Base-by-base conservation (phyloP, 1,139 yeast genomes). In the Candida dubliniensis region DNA sequence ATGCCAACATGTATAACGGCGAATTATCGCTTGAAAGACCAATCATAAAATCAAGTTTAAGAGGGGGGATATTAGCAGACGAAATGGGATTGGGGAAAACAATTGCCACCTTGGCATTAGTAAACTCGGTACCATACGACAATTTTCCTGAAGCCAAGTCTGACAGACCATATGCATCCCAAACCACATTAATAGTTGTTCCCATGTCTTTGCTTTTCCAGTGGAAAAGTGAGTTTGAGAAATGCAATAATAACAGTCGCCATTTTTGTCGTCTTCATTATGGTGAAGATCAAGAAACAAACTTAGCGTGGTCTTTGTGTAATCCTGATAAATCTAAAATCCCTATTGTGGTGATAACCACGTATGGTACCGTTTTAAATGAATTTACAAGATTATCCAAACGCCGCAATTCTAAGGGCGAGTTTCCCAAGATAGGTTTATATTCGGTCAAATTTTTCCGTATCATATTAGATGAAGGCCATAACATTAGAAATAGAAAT, bases 41-140 rank as follows among this genome's bases (percentile, higher is more conserved):
- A 1, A 50, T 80, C 5, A 63, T 84, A 7, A 79, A 76, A 48
- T 71, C 84, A 0, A 64, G 77, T 30, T 73, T 82, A 33, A 67
- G 69, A 48, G 98, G 99, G 18, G 99, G 99, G 1, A 87, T 91
- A 13, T 67, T 91, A n/a, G 96, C 97, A 0, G 98, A 91, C 64
- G 98, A 91, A 61, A 91, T 91, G 98, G 98, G 98, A 0, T 71
- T 91, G 7, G 98, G 98, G 36, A 91, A 91, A 59, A 91, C 98
- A 0, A 87, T 91, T 15, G 86, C 96, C 0, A 81, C 96, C 0
- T 64, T 89, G 48, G 79, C 97, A 0, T 65, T 93, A 42, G 71
- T 93, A 6, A 80, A 85, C 47, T 75, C 87, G 0, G 81, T 76
- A 8, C 87, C 89, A 0, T 63, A 57, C 40, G 89, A 83, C 56